These are phyloP conservation scores for Aspergillus neoniger DNA, from an alignment of 2,329 filamentous ascomycete species.

Conservation along the genomic window DNA sequence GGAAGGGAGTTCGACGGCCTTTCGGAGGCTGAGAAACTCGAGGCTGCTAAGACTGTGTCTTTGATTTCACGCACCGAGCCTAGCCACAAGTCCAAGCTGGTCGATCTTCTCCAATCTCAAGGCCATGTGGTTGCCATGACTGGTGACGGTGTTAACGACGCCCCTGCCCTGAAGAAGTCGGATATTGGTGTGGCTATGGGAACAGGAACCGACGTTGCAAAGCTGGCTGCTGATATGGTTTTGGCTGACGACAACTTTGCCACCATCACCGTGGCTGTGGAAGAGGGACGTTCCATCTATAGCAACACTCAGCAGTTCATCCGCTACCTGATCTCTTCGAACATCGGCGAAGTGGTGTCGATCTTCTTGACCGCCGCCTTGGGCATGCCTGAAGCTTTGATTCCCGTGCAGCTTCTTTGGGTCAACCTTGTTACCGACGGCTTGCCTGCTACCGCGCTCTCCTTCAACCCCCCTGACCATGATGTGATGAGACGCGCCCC, in stretches of 20 bases:
- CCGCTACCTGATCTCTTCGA: constrained; percentile 96
- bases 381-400: constrained; percentile 95
- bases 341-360: constrained; percentile 98
- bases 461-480: constrained; percentile 97
- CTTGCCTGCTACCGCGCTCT: constrained; percentile 90
- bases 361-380: constrained; percentile 96
- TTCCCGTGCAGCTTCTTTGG: constrained; percentile 97
- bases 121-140: constrained; percentile 99
- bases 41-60: constrained; percentile 80
- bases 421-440: constrained; percentile 98
- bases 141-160: constrained; percentile 97
- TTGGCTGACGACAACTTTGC: constrained; percentile 98
- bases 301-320: constrained; percentile 99
- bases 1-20: constrained; percentile 92
- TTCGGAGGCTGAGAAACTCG: constrained; percentile 73
- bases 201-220: constrained; percentile 93
- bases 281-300: constrained; percentile 97
- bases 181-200: constrained; percentile 99
- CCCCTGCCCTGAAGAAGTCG: constrained; percentile 94
- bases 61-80: constrained; percentile 97
- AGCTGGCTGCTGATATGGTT: constrained; percentile 97
- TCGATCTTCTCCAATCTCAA: constrained; percentile 89
- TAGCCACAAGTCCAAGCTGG: constrained; percentile 93
- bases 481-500: constrained; percentile 95
- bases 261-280: constrained; percentile 92